phyloP scores from a whole-genome alignment of 164 flowering plant genomes.

The Chimonanthus praecox region DNA sequence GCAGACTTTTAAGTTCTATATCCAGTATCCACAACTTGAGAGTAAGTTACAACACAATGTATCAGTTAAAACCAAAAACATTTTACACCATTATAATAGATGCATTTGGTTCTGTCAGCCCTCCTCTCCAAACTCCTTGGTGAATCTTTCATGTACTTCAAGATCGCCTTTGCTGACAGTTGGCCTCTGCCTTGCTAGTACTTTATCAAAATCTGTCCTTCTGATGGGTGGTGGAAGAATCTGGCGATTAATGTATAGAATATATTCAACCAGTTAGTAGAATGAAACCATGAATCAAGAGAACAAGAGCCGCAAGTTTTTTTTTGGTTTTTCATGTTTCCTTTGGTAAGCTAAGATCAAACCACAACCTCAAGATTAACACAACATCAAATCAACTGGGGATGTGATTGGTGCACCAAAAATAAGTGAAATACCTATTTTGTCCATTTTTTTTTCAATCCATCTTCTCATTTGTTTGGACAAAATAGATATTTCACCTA shows the following conservation, averaged over 20 bases:
- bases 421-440: too few relatives aligned
- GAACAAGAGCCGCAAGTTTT: neutral
- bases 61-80: neutral
- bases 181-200: constrained; percentile 91
- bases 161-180: constrained; percentile 95
- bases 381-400: neutral
- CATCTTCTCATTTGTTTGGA: too few relatives aligned
- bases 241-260: constrained; percentile 27
- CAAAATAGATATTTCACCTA: too few relatives aligned
- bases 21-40: neutral
- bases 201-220: constrained; percentile 86
- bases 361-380: neutral
- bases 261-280: neutral
- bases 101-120: constrained; percentile 40
- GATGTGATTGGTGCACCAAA: too few relatives aligned
- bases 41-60: neutral
- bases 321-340: neutral
- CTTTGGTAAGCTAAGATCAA: neutral
- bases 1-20: neutral
- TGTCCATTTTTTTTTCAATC: too few relatives aligned
- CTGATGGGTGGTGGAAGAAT: constrained; percentile 88
- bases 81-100: neutral
- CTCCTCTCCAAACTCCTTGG: constrained; percentile 96
- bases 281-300: neutral
- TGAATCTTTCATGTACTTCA: constrained; percentile 92